Percentiles rank a stretch among this genome's conserved stretches.
Conservation (phyloP, 331 rosid genomes). For the Spiraea crenata region DNA sequence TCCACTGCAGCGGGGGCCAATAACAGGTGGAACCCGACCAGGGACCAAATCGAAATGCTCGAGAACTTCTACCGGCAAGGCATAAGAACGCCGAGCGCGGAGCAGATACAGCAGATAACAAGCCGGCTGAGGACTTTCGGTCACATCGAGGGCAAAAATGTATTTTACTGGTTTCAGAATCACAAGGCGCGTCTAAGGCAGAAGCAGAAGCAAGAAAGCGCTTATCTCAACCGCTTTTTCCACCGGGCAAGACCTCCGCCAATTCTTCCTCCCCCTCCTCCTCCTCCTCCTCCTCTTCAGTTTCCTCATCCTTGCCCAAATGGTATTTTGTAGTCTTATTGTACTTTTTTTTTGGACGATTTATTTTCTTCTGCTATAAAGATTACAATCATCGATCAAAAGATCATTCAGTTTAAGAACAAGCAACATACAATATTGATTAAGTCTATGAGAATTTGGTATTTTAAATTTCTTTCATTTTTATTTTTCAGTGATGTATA, state of each 20-base stretch:
- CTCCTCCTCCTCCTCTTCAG: background rate
- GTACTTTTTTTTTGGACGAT: too few species aligned
- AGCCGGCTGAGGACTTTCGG: slow-evolving; percentile 59
- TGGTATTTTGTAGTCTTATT: slow-evolving; percentile 31
- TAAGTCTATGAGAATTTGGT: background rate
- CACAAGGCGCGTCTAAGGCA: slow-evolving; percentile 90
- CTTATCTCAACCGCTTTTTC: slow-evolving; percentile 54
- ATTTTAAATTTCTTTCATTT: background rate
- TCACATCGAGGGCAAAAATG: slow-evolving; percentile 94
- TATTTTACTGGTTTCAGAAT: slow-evolving; percentile 96
- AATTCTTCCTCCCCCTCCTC: slow-evolving; percentile 25
- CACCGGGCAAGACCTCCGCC: slow-evolving; percentile 28
- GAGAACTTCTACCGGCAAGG: slow-evolving; percentile 80
- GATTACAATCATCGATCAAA: too few species aligned
- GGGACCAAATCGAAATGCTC: slow-evolving; percentile 72
- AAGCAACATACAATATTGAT: too few species aligned
- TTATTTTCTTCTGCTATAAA: too few species aligned
- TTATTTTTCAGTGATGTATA: slow-evolving; percentile 40
- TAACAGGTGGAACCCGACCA: slow-evolving; percentile 80
- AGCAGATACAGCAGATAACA: slow-evolving; percentile 74
- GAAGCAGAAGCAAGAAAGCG: slow-evolving; percentile 81
- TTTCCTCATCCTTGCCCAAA: slow-evolving; percentile 34
- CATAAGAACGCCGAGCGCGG: slow-evolving; percentile 77
- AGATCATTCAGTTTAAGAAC: too few species aligned
- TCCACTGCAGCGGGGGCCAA: slow-evolving; percentile 33